A percentile compares a stretch with the other conserved stretches of the same genome.
phyloP scores from a whole-genome alignment of 2,329 filamentous ascomycete genomes.

The Aspergillus hiratsukae region DNA sequence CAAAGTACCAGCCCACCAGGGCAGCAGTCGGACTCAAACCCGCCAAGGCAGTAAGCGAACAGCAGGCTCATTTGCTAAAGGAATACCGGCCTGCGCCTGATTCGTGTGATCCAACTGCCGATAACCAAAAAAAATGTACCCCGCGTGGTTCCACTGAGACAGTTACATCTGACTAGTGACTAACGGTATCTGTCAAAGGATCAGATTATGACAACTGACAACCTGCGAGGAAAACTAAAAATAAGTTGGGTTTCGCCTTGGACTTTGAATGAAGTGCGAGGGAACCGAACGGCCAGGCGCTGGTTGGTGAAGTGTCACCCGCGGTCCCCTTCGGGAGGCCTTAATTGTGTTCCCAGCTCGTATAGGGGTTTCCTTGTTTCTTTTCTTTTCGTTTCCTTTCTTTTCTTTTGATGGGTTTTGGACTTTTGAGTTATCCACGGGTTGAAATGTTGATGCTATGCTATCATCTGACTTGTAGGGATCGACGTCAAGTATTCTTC shows the following conservation, averaged over 20 bases:
- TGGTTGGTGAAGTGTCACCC: conserved; percentile 20
- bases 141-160: conserved; percentile 5
- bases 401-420: background rate
- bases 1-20: background rate
- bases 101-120: background rate
- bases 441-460: background rate
- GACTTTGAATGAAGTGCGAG: background rate
- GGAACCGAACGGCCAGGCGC: background rate
- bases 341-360: background rate
- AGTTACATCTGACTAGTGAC: conserved; percentile 17
- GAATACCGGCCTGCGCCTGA: background rate
- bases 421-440: background rate
- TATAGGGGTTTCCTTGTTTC: too few relatives aligned
- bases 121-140: conserved; percentile 14
- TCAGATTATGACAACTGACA: background rate
- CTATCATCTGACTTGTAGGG: background rate
- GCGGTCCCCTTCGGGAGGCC: background rate
- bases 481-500: background rate
- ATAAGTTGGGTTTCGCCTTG: background rate
- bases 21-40: background rate
- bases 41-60: background rate
- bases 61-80: background rate
- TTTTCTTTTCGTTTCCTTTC: too few relatives aligned
- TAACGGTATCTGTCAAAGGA: background rate
- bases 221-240: background rate